phyloP scores from a whole-genome alignment of 129 eudicot genomes.

The Centrapalus pauciflorus region DNA sequence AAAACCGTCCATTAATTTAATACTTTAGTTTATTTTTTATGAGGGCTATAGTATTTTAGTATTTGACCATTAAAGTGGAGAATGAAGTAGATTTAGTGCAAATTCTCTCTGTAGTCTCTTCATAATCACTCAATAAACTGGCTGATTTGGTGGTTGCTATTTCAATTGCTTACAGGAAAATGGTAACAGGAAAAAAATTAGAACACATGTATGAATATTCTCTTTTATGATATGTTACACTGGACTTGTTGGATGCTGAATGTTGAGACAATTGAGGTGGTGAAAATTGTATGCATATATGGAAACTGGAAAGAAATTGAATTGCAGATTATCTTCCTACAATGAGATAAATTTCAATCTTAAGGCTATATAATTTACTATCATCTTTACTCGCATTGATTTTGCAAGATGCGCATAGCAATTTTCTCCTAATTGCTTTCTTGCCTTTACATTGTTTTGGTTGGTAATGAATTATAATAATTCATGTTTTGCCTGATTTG shows the following conservation, averaged over 20 bases:
- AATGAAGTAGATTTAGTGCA: background rate
- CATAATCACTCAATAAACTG: background rate
- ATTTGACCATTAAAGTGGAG: background rate
- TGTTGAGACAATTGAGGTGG: background rate
- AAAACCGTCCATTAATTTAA: background rate
- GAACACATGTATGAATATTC: background rate
- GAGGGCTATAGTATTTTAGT: background rate
- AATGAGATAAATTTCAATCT: background rate
- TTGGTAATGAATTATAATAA: background rate
- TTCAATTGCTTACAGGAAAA: background rate
- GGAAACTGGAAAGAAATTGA: background rate
- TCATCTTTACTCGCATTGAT: background rate
- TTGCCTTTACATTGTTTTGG: background rate
- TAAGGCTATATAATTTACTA: background rate
- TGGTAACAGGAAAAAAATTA: background rate
- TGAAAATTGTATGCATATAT: background rate
- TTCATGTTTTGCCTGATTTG: background rate
- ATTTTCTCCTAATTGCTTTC: background rate
- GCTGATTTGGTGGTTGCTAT: background rate
- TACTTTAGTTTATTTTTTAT: background rate
- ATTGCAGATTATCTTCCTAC: background rate
- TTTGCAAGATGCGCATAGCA: background rate
- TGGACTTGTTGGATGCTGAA: background rate
- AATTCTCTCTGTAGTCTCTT: background rate
- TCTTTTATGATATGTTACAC: background rate